phyloP scores from a whole-genome alignment of 2,329 filamentous ascomycete species.

The Neonectria ditissima region DNA sequence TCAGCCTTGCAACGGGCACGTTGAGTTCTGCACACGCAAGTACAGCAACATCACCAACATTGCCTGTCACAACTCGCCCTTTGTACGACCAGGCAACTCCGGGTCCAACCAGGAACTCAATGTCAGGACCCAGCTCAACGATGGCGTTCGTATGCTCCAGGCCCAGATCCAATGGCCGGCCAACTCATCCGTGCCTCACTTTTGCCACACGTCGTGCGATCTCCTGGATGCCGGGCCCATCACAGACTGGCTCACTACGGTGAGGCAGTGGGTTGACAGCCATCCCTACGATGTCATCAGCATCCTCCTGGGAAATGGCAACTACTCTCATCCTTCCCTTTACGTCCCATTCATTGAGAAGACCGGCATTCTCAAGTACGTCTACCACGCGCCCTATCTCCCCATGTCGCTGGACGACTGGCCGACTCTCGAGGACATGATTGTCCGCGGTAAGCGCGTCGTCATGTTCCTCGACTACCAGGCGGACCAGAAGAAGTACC shows the following conservation, averaged over 20 bases:
- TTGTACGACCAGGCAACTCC: conserved; percentile 75
- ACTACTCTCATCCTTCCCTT: conserved; percentile 72
- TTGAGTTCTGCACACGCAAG: conserved; percentile 80
- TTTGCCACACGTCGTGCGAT: conserved; percentile 88
- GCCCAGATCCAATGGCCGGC: conserved; percentile 71
- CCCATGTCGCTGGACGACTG: conserved; percentile 81
- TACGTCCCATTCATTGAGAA: conserved; percentile 77
- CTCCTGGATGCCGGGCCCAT: conserved; percentile 85
- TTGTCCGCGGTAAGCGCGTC: conserved; percentile 76
- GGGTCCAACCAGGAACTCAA: conserved; percentile 79
- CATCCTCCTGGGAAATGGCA: conserved; percentile 86
- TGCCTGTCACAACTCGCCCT: conserved; percentile 84
- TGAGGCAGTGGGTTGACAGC: conserved; percentile 77
- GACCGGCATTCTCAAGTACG: conserved; percentile 77
- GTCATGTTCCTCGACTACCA: conserved; percentile 88
- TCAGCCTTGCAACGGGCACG: conserved; percentile 81
- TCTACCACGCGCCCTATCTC: conserved; percentile 77
- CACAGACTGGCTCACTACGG: conserved; percentile 75
- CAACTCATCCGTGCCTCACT: conserved; percentile 69
- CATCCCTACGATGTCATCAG: conserved; percentile 92
- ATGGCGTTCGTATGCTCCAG: conserved; percentile 76
- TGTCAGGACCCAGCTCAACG: conserved; percentile 79
- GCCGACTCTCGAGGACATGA: conserved; percentile 85
- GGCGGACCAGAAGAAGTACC: conserved; percentile 80
- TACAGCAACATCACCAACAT: conserved; percentile 88